These are phyloP conservation scores for Ogataea paradorogensis DNA, from an alignment of 805 yeast species.

Conservation along the genomic window DNA sequence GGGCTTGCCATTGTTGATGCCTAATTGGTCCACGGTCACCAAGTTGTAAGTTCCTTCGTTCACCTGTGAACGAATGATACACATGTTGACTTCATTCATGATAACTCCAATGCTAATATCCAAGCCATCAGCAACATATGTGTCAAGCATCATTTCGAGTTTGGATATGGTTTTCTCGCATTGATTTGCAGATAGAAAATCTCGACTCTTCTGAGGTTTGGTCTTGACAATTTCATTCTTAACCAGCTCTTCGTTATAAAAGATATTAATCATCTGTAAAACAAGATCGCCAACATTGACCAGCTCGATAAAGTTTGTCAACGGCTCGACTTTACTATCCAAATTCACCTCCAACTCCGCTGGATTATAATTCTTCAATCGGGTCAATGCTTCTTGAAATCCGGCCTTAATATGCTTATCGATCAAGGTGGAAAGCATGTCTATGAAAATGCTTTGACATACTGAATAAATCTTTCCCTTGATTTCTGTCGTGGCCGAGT, in stretches of 20 bases:
- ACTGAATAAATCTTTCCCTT: constrained; percentile 32
- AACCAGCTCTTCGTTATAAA: constrained; percentile 80
- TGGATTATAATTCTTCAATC: constrained; percentile 73
- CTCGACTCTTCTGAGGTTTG: constrained; percentile 55
- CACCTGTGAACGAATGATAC: constrained; percentile 21
- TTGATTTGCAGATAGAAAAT: constrained; percentile 75
- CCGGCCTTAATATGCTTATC: constrained; percentile 79
- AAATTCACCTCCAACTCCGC: constrained; percentile 31
- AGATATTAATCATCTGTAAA: constrained; percentile 87
- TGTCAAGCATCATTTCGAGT: constrained; percentile 80
- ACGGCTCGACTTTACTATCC: constrained; percentile 59
- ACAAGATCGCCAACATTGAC: constrained; percentile 91
- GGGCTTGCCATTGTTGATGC: constrained; percentile 31
- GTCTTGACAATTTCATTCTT: constrained; percentile 45
- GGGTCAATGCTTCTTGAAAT: constrained; percentile 72
- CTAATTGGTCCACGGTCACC: constrained; percentile 16
- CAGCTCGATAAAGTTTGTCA: constrained; percentile 82
- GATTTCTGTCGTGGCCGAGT: constrained; percentile 31
- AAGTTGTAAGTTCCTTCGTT: constrained; percentile 50
- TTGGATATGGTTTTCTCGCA: constrained; percentile 58
- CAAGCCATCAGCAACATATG: constrained; percentile 87
- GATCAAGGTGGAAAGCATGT: constrained; percentile 60
- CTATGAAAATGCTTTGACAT: constrained; percentile 64
- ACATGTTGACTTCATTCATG: constrained; percentile 60
- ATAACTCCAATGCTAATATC: constrained; percentile 89